These are phyloP conservation scores for Nectriaceae sp. DNA, from an alignment of 2,329 filamentous ascomycete species.

Conservation along the genomic window DNA sequence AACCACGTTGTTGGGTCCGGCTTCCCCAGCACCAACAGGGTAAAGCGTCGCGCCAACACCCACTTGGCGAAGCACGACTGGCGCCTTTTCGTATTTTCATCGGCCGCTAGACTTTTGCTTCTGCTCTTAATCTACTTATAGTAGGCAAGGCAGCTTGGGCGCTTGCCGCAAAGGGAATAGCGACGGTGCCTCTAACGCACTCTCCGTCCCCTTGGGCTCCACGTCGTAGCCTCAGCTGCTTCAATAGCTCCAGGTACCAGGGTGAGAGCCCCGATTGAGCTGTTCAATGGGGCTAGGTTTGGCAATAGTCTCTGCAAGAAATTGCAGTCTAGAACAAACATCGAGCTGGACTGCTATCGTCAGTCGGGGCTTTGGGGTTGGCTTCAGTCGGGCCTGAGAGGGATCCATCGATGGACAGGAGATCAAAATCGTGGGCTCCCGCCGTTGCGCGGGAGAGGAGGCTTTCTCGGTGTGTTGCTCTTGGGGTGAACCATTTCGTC, in stretches of 20 bases:
- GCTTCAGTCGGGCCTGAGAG: background rate
- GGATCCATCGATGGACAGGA: background rate
- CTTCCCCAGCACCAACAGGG: background rate
- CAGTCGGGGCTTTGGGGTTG: background rate
- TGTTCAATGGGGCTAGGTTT: background rate
- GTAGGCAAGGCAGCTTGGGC: no score
- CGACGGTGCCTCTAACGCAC: background rate
- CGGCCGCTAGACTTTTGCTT: background rate
- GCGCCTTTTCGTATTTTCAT: background rate
- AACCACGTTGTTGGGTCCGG: background rate
- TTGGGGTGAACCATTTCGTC: background rate
- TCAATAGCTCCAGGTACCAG: background rate
- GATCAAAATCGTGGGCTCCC: background rate
- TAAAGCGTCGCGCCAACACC: background rate
- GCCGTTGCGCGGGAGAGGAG: background rate
- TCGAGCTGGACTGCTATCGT: background rate
- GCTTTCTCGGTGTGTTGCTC: background rate
- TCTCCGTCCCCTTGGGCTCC: background rate
- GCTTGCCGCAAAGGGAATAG: background rate
- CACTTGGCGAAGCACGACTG: background rate
- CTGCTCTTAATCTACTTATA: background rate
- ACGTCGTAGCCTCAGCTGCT: background rate
- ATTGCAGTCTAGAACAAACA: background rate
- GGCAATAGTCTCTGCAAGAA: background rate
- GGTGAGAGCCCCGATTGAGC: background rate